Evolutionary conservation across 1,284 basidiomycete genomes (phyloP), one percentile per base, ranked within the genome.

Genomic region (Malassezia pachydermatis): DNA sequence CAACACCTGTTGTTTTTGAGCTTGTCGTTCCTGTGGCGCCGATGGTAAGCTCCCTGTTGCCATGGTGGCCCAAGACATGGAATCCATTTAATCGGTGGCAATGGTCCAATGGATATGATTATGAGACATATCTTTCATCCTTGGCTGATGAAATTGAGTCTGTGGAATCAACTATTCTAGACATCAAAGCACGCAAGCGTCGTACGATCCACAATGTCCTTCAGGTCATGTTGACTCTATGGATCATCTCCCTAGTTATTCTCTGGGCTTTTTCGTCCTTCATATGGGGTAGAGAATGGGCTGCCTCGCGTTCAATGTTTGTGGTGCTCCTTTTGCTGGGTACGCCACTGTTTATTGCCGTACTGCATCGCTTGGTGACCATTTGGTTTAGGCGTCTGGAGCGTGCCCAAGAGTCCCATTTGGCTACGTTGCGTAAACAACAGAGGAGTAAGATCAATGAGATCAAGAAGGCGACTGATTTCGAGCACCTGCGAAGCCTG

Each of bases 381-480:
- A 23, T 41, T 4, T 50, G 43, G 43, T 49, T 45, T 28, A 17
- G 48, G 2, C 39, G 47, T 10, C 30, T 44, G 28, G 44, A 45
- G 25, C 41, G 28, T 4, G 47, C 45, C 20, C 32, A 51, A 36
- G 90, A 96, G 72, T 84, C 81, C 64, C 81, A 82, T 10, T 76
- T 98, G 14, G 81, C 83, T 52, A 72, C 76, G 0, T 76, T 95
- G 10, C 78, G 86, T 59, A 83, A 83, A 64, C 77, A 84, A 65
- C 88, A 90, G 61, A 81, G 85, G 29, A 79, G 79, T 32, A 90
- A 88, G 70, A 80, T 99, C 24, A 90, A 94, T 60, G 90, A 95
- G 66, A 86, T 98, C 62, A 99, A 99, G 77, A 86, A 88, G 74
- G 88, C 87, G 63, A 95, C 89, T 0, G 90, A 92, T 63, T 99